These are phyloP conservation scores for Macrolepiota fuliginosa DNA, from an alignment of 768 basidiomycete species.

Conservation along the genomic window DNA sequence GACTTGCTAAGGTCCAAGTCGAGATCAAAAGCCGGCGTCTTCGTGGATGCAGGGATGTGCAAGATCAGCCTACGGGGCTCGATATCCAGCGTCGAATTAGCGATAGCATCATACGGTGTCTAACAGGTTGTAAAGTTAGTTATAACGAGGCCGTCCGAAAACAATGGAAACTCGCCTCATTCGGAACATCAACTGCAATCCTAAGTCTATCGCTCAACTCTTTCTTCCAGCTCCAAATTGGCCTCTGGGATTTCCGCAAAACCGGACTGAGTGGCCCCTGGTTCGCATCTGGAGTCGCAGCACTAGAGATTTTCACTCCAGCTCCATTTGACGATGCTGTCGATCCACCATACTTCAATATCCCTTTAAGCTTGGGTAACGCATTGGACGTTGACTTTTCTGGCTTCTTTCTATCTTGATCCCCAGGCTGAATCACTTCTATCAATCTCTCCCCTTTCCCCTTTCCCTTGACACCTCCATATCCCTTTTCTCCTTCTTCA, in stretches of 20 bases:
- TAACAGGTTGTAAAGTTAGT: background rate
- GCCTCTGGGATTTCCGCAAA: background rate
- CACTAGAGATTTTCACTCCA: slow-evolving; percentile 17
- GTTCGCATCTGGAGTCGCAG: background rate
- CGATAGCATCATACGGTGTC: slow-evolving; percentile 47
- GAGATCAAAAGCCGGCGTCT: slow-evolving; percentile 33
- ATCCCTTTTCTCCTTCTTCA: background rate
- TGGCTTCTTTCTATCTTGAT: background rate
- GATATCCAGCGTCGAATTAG: slow-evolving; percentile 57
- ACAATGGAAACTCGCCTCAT: slow-evolving; percentile 42
- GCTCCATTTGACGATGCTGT: slow-evolving; percentile 3
- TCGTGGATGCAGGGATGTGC: slow-evolving; percentile 35
- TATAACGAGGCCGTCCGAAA: background rate
- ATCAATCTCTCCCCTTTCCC: slow-evolving; percentile 37
- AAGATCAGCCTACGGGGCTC: slow-evolving; percentile 59
- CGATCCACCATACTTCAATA: slow-evolving; percentile 34
- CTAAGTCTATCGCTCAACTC: slow-evolving; percentile 35
- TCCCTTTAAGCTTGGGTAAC: slow-evolving; percentile 32
- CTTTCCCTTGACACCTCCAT: background rate
- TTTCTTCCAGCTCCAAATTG: slow-evolving; percentile 54
- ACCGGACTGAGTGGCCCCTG: background rate
- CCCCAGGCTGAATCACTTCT: slow-evolving; percentile 33
- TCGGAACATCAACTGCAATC: slow-evolving; percentile 53
- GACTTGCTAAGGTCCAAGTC: slow-evolving; percentile 57
- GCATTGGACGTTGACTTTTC: slow-evolving; percentile 11